Base-by-base conservation (phyloP, 805 yeast genomes). In the Maudiozyma barnettii region DNA sequence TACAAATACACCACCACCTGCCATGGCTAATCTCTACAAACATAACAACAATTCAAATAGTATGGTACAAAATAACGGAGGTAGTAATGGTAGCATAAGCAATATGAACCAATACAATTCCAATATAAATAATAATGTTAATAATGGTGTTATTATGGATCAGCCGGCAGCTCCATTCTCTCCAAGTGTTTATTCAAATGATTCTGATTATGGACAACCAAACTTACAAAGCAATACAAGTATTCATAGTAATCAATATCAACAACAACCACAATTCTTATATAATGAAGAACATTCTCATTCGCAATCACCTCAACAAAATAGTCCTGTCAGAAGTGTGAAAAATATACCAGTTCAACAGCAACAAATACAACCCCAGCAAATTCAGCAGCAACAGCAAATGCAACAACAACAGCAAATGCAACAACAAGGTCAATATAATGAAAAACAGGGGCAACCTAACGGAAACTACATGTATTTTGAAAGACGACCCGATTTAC, bases 401-500 rank as follows among this genome's bases (percentile, higher is more conserved):
- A 41, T 48, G 8, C 52, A 45, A 38, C 43, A 37, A 19, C 42
- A 46, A 64, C 38, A 71, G 64, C 55, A 59, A 61, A 45, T 60
- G 20, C 58, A 53, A 12, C 59, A 58, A 18, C 40, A 37, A 37
- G 30, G 30, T 5, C 41, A 21, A 19, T n/a, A 20, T 37, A 21
- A 4, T 39, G 41, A 18, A 14, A 39, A 20, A 8, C 13, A 10
- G 14, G 19, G 19, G 7, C 20, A n/a, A 16, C 14, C 19, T 21
- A 48, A 50, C 33, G 58, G 62, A 9, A 79, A 79, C 48, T 80
- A 81, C 55, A 85, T 82, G 51, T 75, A 78, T 56, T 84, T 89
- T 67, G 88, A 82, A 54, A 76, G 96, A 49, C 88, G 84, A 57
- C 96, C 96, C 1, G 89, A 84, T 53, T 68, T 76, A 57, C 73